These are phyloP conservation scores for Tuber umbilicatum DNA, from an alignment of 495 filamentous ascomycete species.

Conservation along the genomic window DNA sequence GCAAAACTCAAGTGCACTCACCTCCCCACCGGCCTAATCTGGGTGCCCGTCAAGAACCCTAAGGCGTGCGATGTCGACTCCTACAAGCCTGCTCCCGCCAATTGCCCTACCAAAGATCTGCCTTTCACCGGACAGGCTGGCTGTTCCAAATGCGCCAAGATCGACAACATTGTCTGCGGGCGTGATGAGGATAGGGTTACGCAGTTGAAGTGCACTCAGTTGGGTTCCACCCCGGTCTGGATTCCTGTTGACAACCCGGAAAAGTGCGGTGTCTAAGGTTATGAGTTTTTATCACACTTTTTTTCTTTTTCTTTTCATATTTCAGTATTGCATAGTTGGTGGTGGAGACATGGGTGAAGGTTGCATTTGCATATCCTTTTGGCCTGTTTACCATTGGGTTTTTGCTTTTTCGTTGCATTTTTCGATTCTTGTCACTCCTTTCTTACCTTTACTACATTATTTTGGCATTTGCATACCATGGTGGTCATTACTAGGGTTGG, in stretches of 20 bases:
- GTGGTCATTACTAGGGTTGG: background rate
- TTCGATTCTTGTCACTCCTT: background rate
- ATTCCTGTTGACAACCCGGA: slow-evolving; percentile 6
- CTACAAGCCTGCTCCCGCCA: no score
- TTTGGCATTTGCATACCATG: background rate
- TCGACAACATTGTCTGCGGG: slow-evolving; percentile 8
- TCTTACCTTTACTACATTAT: background rate
- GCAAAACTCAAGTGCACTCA: slow-evolving; percentile 3
- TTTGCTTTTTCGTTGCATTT: background rate
- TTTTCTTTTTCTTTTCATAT: background rate
- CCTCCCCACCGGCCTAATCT: background rate
- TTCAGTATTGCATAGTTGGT: background rate
- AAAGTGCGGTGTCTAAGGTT: slow-evolving; percentile 12
- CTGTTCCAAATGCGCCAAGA: background rate
- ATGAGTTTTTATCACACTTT: background rate
- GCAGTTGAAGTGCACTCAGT: background rate
- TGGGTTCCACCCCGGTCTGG: background rate
- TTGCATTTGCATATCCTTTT: background rate
- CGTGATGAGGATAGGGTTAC: slow-evolving; percentile 7
- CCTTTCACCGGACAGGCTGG: slow-evolving; percentile 2
- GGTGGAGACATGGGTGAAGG: background rate
- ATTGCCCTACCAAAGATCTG: no score
- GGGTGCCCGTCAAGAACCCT: background rate
- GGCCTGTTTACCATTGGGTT: background rate
- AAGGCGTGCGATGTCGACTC: background rate